Evolutionary conservation across 2,329 filamentous ascomycete genomes (phyloP), one percentile per base, ranked within the genome.

Genomic region (Aspergillus ochraceus): DNA sequence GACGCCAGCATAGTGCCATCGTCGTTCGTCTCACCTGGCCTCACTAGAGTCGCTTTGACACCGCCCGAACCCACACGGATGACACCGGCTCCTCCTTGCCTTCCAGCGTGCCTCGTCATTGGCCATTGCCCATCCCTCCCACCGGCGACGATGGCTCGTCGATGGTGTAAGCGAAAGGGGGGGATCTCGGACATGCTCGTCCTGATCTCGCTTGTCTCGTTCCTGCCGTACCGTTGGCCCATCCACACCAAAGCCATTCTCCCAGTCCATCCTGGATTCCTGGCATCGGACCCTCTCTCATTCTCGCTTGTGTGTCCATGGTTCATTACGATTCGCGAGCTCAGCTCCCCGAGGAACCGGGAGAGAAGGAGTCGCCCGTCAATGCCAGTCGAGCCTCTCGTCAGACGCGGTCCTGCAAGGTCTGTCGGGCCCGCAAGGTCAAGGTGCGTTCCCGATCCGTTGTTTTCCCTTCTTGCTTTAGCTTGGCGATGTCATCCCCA

Each of bases 391-490:
- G 65, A 53, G 55, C 65, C 17, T 68, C 60, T 60, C 73, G 74
- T 52, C 74, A 76, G 65, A 72, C 71, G 51, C 72, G 73, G 19
- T 76, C 74, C 59, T 76, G 74, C 58, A 74, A 73, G 57, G 73
- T 76, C 57, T 76, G 74, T 58, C 69, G 74, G 52, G 60, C 68
- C 63, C 74, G 74, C 59, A 76, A 76, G 64, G 74, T 76, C 63
- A 76, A 75, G 73, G 74, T 76, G 59, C 30, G 71, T 66, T 42
- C 24, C 56, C 52, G 63, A 61, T 32, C 60, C 54, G 53, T 36
- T 57, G 32, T 36, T 24, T 30, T 39, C 26, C 39, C 58, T 50
- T 39, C 36, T n/a, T 17, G 36, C 46, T 52, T 51, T 39, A 47
- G 53, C 26, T 54, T 49, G n/a, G n/a, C 45, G 19, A 47, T n/a